Evolutionary conservation across 352 stramenopile genomes (phyloP).

Genomic region (Pseudoperonospora humuli): DNA sequence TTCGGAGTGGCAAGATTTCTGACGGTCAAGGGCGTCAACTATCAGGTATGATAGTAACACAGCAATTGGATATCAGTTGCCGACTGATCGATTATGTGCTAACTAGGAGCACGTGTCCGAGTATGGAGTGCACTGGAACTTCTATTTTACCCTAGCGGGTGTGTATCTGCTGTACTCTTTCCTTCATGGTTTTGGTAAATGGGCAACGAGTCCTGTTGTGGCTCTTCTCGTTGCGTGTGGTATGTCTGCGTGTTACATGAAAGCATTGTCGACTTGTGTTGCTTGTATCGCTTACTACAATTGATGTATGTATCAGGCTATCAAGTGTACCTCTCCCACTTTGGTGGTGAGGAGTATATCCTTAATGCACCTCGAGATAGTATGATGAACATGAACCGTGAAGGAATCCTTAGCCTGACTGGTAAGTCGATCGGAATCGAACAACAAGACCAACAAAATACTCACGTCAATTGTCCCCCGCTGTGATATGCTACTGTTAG

Average conservation of each 20-base stretch:
- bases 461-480: no score
- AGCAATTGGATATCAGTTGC: neutral
- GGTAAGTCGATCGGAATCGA: constrained; percentile 20
- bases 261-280: neutral
- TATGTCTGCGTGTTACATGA: constrained; percentile 7
- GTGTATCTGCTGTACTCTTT: constrained; percentile 69
- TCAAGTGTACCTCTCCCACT: constrained; percentile 80
- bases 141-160: constrained; percentile 95
- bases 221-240: constrained; percentile 37
- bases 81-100: constrained; percentile 6
- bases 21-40: constrained; percentile 79
- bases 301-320: constrained; percentile 30
- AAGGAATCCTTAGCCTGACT: constrained; percentile 90
- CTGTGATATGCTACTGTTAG: constrained; percentile 26
- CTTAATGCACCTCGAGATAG: constrained; percentile 54
- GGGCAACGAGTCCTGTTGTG: constrained; percentile 31
- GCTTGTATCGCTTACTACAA: neutral
- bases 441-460: neutral
- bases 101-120: constrained; percentile 92
- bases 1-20: constrained; percentile 67
- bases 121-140: constrained; percentile 99
- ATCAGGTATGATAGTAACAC: constrained; percentile 39
- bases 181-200: constrained; percentile 43
- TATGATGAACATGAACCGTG: constrained; percentile 90
- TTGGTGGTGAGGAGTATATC: constrained; percentile 70